Percentiles rank a stretch among this genome's conserved stretches.
Evolutionary conservation across 352 stramenopile species (phyloP).

Genomic region (Pilasporangium apinafurcum): DNA sequence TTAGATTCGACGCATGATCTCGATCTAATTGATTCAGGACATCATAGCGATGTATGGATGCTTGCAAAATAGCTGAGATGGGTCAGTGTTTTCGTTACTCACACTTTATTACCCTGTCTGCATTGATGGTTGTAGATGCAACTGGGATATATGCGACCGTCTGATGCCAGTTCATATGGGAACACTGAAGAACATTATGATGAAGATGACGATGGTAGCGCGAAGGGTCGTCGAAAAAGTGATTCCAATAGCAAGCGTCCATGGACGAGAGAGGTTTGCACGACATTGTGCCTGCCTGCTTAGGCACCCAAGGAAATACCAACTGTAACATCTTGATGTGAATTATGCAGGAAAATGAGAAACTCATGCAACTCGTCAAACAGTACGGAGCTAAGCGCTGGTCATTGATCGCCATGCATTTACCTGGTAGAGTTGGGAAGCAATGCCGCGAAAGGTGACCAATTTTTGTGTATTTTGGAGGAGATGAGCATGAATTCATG

Average conservation of each 20-base stretch:
- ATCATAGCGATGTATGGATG: too few relatives aligned
- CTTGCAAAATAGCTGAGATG: not conserved
- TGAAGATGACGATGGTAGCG: slow-evolving; percentile 35
- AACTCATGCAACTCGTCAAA: slow-evolving; percentile 85
- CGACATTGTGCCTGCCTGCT: not conserved
- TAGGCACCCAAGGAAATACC: not conserved
- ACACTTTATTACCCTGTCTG: not conserved
- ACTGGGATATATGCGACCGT: not conserved
- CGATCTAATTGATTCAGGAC: not conserved
- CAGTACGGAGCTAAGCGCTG: slow-evolving; percentile 87
- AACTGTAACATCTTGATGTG: slow-evolving; percentile 1
- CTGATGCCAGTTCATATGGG: slow-evolving; percentile 18
- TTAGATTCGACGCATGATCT: not conserved
- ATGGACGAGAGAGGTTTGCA: slow-evolving; percentile 61
- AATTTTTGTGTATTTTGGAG: not conserved
- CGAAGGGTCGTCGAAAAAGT: slow-evolving; percentile 37
- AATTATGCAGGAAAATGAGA: slow-evolving; percentile 65
- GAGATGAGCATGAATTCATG: not conserved
- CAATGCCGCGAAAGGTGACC: slow-evolving; percentile 74
- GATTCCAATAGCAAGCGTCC: slow-evolving; percentile 84
- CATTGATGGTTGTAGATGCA: not conserved
- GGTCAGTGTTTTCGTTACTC: not conserved
- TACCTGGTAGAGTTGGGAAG: slow-evolving; percentile 84
- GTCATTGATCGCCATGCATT: slow-evolving; percentile 86
- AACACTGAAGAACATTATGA: slow-evolving; percentile 75